A percentile compares a stretch with the other conserved stretches of the same genome.
These are phyloP conservation scores for Blastocystis sp. DNA, from an alignment of 352 stramenopile species.

Conservation along the genomic window DNA sequence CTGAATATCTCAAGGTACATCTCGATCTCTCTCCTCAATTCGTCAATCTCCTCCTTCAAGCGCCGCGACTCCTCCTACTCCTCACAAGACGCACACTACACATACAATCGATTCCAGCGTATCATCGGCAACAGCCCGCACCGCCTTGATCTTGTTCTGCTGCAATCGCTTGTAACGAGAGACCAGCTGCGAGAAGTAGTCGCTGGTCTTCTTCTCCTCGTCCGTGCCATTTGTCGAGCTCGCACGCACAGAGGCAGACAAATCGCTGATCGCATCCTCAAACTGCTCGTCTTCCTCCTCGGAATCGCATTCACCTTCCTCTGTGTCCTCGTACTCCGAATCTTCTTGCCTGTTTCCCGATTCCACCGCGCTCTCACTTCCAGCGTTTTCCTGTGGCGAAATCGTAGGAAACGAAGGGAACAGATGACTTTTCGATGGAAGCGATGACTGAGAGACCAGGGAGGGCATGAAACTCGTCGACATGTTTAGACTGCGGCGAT, in stretches of 20 bases:
- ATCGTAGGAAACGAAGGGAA: no score
- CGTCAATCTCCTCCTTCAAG: neutral
- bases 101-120: constrained; percentile 10
- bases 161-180: constrained; percentile 22
- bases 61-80: neutral
- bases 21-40: neutral
- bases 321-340: neutral
- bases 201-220: neutral
- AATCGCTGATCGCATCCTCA: neutral
- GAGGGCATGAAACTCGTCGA: no score
- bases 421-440: no score
- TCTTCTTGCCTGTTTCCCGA: no score
- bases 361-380: no score
- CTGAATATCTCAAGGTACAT: neutral
- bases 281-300: constrained; percentile 44
- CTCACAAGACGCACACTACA: neutral
- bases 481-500: no score
- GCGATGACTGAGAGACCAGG: no score
- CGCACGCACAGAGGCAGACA: neutral
- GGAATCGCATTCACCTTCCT: neutral
- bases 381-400: no score
- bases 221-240: neutral
- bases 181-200: neutral
- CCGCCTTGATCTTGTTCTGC: neutral
- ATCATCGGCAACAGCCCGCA: constrained; percentile 5